These are phyloP conservation scores for Cladorrhinum samala DNA, from an alignment of 495 filamentous ascomycete species.

Conservation along the genomic window DNA sequence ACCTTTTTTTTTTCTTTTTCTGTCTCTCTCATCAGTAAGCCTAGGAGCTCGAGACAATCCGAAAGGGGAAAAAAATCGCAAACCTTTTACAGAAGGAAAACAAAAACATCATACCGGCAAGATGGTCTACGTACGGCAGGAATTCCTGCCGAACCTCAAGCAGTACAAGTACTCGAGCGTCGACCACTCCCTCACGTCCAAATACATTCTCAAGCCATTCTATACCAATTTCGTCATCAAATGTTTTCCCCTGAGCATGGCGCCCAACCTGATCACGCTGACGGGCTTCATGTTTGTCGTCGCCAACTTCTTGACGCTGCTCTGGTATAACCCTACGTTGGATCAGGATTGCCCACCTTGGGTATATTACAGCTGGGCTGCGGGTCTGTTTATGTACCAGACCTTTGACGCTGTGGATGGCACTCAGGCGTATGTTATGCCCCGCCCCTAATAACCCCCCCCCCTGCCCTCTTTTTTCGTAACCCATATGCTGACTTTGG, in stretches of 20 bases:
- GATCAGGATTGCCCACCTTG: conserved; percentile 89
- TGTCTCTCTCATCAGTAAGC: neutral
- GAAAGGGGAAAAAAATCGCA: neutral
- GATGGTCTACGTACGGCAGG: conserved; percentile 85
- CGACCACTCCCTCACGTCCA: conserved; percentile 82
- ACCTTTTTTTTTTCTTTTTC: too few relatives aligned
- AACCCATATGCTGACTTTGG: too few relatives aligned
- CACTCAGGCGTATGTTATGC: conserved; percentile 67
- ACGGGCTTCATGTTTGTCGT: conserved; percentile 89
- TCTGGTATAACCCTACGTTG: conserved; percentile 93
- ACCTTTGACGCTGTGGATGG: conserved; percentile 98
- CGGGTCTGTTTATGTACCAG: conserved; percentile 91
- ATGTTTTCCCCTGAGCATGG: conserved; percentile 93
- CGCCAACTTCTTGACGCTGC: conserved; percentile 81
- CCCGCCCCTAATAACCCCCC: too few relatives aligned
- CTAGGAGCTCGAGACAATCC: neutral
- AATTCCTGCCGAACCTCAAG: conserved; percentile 78
- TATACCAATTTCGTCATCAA: conserved; percentile 92
- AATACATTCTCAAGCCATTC: conserved; percentile 92
- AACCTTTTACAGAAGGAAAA: too few relatives aligned
- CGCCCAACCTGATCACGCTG: conserved; percentile 77
- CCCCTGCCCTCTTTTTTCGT: too few relatives aligned
- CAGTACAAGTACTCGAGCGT: conserved; percentile 89
- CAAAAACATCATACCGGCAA: conserved; percentile 25
- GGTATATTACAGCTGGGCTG: conserved; percentile 90